Conservation (phyloP, 495 filamentous ascomycete genomes). For the Lentithecium fluviatile region DNA sequence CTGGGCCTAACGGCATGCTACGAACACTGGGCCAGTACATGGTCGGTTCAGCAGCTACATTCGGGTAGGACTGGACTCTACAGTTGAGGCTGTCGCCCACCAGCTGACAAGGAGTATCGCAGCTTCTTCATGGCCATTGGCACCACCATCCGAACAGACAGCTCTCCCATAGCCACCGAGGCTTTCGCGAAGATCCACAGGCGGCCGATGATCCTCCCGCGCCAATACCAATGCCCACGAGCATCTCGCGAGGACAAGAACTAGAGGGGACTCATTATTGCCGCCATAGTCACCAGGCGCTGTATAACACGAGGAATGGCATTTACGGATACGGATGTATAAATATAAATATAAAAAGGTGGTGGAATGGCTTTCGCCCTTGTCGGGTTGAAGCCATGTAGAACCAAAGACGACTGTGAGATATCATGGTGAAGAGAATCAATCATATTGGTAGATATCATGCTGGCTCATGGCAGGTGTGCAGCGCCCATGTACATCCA, state of each 20-base stretch:
- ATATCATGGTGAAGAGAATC: no score
- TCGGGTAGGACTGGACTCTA: conserved; percentile 66
- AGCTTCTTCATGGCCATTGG: conserved; percentile 99
- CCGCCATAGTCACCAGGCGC: no score
- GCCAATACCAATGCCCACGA: conserved; percentile 46
- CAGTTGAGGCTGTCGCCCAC: neutral
- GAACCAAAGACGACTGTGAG: no score
- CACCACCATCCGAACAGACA: conserved; percentile 88
- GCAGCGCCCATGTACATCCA: no score
- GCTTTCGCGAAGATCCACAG: conserved; percentile 60
- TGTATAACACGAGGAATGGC: no score
- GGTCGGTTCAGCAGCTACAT: conserved; percentile 92
- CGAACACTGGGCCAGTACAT: conserved; percentile 95
- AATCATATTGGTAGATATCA: no score
- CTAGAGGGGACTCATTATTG: neutral
- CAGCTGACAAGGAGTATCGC: conserved; percentile 21
- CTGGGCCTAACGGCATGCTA: conserved; percentile 89
- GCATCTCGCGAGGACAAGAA: conserved; percentile 16
- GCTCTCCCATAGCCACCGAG: conserved; percentile 61
- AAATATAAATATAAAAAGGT: no score
- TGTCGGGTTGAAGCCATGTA: no score
- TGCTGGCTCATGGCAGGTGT: no score
- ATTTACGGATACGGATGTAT: no score
- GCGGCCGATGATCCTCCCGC: conserved; percentile 62
- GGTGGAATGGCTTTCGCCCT: no score